Evolutionary conservation across 2,329 filamentous ascomycete species (phyloP).

Genomic region (Botrytis deweyae): DNA sequence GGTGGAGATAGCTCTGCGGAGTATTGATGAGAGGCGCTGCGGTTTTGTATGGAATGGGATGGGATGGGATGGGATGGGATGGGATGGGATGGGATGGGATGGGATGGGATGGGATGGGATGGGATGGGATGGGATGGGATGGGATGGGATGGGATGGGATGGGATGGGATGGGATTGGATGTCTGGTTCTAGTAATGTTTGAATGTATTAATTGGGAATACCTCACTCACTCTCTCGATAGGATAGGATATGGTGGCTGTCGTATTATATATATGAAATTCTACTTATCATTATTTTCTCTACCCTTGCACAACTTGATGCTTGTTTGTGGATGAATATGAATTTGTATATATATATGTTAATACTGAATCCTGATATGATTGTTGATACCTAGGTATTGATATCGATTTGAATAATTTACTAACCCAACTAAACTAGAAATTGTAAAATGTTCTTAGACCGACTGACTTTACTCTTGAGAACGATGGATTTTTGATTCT

Average conservation of each 20-base stretch:
- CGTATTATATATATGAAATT: too few species aligned
- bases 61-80: neutral
- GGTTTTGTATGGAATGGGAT: neutral
- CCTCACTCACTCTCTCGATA: neutral
- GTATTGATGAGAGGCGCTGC: neutral
- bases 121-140: neutral
- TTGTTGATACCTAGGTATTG: neutral
- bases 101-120: neutral
- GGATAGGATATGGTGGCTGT: neutral
- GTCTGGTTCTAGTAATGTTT: neutral
- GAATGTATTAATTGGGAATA: neutral
- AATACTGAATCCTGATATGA: too few species aligned
- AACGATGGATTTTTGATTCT: too few species aligned
- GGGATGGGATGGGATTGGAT: neutral
- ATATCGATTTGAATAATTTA: too few species aligned
- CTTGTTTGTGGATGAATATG: neutral
- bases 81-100: neutral
- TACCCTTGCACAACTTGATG: too few species aligned
- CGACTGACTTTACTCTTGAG: too few species aligned
- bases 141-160: neutral
- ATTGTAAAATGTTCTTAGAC: too few species aligned
- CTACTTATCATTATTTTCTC: neutral
- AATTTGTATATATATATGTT: neutral
- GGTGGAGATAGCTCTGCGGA: neutral
- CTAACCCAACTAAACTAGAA: too few species aligned